Percentiles rank a stretch among this genome's conserved stretches.
Evolutionary conservation across 2,329 filamentous ascomycete genomes (phyloP).

Genomic region (Cordyceps javanica): DNA sequence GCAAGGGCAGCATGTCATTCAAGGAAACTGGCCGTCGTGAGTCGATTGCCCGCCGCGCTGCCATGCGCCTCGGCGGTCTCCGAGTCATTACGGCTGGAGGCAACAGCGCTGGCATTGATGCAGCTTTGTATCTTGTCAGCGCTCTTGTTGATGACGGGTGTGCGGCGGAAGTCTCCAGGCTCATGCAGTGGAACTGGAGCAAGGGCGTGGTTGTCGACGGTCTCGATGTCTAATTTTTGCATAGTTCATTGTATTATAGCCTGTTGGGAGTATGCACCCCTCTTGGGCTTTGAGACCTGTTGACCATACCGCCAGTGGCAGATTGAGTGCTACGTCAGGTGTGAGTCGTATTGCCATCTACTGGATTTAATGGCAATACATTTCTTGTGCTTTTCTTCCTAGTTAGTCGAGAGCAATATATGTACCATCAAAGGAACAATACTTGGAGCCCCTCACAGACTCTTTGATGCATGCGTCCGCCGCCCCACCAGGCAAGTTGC

Average conservation of each 20-base stretch:
- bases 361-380: background rate
- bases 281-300: constrained; percentile 5
- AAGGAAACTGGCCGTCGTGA: constrained; percentile 73
- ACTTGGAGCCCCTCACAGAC: background rate
- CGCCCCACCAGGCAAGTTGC: background rate
- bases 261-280: constrained; percentile 8
- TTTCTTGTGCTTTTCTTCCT: background rate
- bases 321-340: constrained; percentile 5
- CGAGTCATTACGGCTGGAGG: constrained; percentile 77
- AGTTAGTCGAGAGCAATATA: constrained; percentile 6
- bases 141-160: constrained; percentile 73
- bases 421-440: constrained; percentile 5
- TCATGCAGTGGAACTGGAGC: constrained; percentile 78
- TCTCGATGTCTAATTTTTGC: constrained; percentile 62
- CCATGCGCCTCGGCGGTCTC: constrained; percentile 63
- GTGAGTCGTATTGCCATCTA: constrained; percentile 1
- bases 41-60: constrained; percentile 71
- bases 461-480: background rate
- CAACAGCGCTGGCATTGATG: constrained; percentile 74
- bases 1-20: constrained; percentile 80
- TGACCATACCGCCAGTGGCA: constrained; percentile 7
- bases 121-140: constrained; percentile 76
- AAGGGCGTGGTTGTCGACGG: constrained; percentile 82
- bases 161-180: constrained; percentile 66
- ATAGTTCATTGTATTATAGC: constrained; percentile 13